Evolutionary conservation across 2,329 filamentous ascomycete genomes (phyloP).

Genomic region (Beauveria caledonica): DNA sequence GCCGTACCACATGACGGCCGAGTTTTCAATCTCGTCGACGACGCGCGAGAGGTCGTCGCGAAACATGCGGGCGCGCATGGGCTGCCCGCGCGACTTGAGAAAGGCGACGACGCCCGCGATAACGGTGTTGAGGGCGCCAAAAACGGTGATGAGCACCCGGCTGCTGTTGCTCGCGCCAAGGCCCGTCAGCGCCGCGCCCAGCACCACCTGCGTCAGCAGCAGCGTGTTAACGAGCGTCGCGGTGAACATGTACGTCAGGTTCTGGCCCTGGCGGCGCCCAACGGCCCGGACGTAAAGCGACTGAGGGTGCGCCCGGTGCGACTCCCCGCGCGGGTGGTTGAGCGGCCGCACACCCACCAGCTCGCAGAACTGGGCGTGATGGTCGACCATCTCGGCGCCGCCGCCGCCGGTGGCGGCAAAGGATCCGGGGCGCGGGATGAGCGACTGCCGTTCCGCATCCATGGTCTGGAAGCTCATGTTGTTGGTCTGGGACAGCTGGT

Average conservation of each 20-base stretch:
- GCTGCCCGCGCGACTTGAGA: conserved; percentile 18
- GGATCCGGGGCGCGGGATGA: conserved; percentile 3
- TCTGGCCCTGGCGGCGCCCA: conserved; percentile 12
- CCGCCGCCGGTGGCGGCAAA: not conserved
- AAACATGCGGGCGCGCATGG: conserved; percentile 17
- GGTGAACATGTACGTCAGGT: conserved; percentile 15
- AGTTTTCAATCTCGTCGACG: conserved; percentile 19
- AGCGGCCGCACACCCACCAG: conserved; percentile 15
- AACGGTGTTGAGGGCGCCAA: conserved; percentile 18
- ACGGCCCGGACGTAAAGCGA: conserved; percentile 17
- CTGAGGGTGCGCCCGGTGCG: conserved; percentile 13
- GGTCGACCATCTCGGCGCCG: not conserved
- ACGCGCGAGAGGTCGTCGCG: conserved; percentile 18
- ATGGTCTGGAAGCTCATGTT: not conserved
- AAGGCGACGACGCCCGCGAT: conserved; percentile 18
- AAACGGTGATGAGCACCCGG: conserved; percentile 16
- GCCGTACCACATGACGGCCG: conserved; percentile 18
- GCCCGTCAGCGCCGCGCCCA: conserved; percentile 17
- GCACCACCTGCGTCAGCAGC: conserved; percentile 16
- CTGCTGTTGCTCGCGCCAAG: conserved; percentile 16
- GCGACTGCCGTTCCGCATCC: conserved; percentile 11
- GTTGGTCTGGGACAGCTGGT: not conserved
- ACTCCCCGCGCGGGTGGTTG: conserved; percentile 12
- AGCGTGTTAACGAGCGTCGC: conserved; percentile 17
- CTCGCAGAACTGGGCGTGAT: conserved; percentile 16